Evolutionary conservation across 2,329 filamentous ascomycete species (phyloP).

Genomic region (Torrubiellomyces zombiae): DNA sequence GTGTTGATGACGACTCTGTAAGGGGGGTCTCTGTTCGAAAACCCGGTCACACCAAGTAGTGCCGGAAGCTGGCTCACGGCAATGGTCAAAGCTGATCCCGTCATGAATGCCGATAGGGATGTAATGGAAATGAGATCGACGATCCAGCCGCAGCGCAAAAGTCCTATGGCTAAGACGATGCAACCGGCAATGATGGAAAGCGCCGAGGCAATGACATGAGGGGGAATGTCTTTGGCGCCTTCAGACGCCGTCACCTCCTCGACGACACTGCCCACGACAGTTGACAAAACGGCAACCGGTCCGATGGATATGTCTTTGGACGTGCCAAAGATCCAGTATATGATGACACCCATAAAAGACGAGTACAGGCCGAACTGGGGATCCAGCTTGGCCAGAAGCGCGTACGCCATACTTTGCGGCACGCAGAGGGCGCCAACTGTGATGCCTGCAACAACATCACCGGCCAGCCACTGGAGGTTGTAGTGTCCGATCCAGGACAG

Average conservation of each 20-base stretch:
- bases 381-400: slow-evolving; percentile 61
- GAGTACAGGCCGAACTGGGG: slow-evolving; percentile 70
- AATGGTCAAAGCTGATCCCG: slow-evolving; percentile 84
- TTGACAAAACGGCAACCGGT: slow-evolving; percentile 90
- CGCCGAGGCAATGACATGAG: slow-evolving; percentile 58
- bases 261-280: slow-evolving; percentile 71
- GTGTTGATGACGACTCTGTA: slow-evolving; percentile 75
- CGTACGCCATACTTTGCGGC: slow-evolving; percentile 96
- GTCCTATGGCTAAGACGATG: slow-evolving; percentile 63
- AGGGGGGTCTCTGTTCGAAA: slow-evolving; percentile 61
- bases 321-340: slow-evolving; percentile 97
- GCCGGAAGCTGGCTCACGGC: slow-evolving; percentile 65
- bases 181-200: slow-evolving; percentile 62
- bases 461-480: slow-evolving; percentile 75
- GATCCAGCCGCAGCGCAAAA: slow-evolving; percentile 71
- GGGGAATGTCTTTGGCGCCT: slow-evolving; percentile 35
- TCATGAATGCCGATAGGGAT: slow-evolving; percentile 91
- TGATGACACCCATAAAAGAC: slow-evolving; percentile 84
- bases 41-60: slow-evolving; percentile 61
- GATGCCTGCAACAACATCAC: slow-evolving; percentile 67
- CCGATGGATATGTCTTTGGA: slow-evolving; percentile 98
- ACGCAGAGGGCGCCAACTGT: slow-evolving; percentile 57
- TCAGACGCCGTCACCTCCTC: slow-evolving; percentile 34
- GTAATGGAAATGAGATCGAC: slow-evolving; percentile 86
- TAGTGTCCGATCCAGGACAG: slow-evolving; percentile 77